Conservation (phyloP, 2,329 filamentous ascomycete genomes). For the Xenoacremonium recifei region DNA sequence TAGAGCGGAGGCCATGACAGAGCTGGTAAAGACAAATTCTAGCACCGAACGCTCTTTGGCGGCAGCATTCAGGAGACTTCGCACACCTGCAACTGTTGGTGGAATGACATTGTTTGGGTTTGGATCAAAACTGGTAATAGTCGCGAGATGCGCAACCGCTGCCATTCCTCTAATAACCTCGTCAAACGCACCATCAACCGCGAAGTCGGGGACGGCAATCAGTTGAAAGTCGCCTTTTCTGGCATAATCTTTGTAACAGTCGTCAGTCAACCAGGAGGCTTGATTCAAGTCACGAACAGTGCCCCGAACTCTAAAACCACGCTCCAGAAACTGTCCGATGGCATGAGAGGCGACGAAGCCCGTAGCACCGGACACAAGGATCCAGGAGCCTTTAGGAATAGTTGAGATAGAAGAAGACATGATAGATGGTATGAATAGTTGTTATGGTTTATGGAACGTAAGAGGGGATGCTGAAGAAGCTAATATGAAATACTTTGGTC, state of each 20-base stretch:
- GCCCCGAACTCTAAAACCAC: conserved; percentile 44
- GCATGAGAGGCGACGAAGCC: conserved; percentile 45
- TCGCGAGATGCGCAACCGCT: conserved; percentile 45
- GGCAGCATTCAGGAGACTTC: conserved; percentile 40
- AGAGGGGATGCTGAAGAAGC: too few species aligned
- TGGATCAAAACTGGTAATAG: conserved; percentile 35
- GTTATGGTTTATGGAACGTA: too few species aligned
- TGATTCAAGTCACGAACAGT: conserved; percentile 36
- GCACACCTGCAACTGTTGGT: conserved; percentile 32
- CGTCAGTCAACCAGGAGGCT: conserved; percentile 33
- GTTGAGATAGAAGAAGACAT: conserved; percentile 6
- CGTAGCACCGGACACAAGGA: conserved; percentile 47
- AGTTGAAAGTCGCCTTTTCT: conserved; percentile 34
- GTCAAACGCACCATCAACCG: conserved; percentile 35
- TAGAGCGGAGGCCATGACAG: conserved; percentile 14
- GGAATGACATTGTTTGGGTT: conserved; percentile 44
- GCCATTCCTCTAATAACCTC: too few species aligned
- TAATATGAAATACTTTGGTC: too few species aligned
- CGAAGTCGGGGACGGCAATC: conserved; percentile 37
- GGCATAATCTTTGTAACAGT: conserved; percentile 28
- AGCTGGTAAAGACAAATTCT: conserved; percentile 27
- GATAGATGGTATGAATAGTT: too few species aligned
- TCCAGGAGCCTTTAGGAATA: conserved; percentile 27
- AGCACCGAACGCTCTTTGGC: conserved; percentile 38
- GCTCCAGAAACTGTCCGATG: conserved; percentile 36